Base-by-base conservation (phyloP, 2,329 filamentous ascomycete species). In the Pseudocercospora crystallina region DNA sequence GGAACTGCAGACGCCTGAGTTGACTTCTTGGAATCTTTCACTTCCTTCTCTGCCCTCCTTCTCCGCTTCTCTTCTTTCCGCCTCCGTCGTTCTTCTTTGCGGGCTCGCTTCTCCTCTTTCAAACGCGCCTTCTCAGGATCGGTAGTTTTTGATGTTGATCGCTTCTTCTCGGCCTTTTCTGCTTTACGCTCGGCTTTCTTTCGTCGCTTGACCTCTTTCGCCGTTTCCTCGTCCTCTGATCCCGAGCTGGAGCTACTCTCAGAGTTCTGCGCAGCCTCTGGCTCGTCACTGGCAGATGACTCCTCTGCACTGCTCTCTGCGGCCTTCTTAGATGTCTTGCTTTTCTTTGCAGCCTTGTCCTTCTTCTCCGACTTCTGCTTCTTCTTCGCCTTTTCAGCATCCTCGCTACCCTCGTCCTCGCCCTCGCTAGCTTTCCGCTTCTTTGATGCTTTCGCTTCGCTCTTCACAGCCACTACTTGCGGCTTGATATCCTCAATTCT, bases 1-100 rank as follows among this genome's bases (percentile, higher is more conserved):
- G 20, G 20, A 17, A 35, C 38, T 13, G 51, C 49, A n/a, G 52
- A 52, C 20, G 46, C 46, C 7, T 43, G n/a, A 10, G 47, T 38
- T 1, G 49, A 41, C 65, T 67, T 42, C 63, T 60, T 41, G 8
- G 73, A 72, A 36, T 71, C 64, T 57, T 76, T 73, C 62, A 76
- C 71, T 37, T 73, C 67, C 49, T 73, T 73, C 53, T 68, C 72
- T 49, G 68, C 69, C 35, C 72, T 70, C 55, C 73, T 79, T 66
- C 66, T 68, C 17, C 73, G 71, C 54, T 73, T 79, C 67, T 74
- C 76, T 32, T 76, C 74, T 62, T 80, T 83, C 61, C 77, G 71
- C 43, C 69, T 68, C 46, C 69, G 69, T 54, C 72, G 72, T 52
- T 73, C 71, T 48, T 73, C 70, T 46, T 74, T 75, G 15, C 69